Conservation (phyloP, 148 eudicot species). For the Gaultheria prostrata region DNA sequence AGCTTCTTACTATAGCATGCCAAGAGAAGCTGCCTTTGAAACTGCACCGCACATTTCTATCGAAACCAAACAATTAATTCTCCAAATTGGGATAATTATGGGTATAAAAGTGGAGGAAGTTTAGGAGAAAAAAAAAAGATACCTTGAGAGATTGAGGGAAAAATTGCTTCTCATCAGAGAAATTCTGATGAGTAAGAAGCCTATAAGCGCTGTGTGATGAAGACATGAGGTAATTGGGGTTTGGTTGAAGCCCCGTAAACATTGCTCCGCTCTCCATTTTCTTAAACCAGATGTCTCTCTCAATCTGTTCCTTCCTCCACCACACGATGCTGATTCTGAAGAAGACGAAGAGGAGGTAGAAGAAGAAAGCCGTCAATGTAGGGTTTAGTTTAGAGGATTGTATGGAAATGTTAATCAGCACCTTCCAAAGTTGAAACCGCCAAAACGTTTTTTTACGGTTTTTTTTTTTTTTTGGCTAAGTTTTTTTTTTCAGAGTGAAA, state of each 20-base stretch:
- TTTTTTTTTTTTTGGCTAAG: no score
- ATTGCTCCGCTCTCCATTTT: slow-evolving; percentile 29
- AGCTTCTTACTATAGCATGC: background rate
- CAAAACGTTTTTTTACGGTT: no score
- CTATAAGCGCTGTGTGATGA: slow-evolving; percentile 7
- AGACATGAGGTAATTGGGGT: slow-evolving; percentile 10
- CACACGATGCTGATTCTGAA: background rate
- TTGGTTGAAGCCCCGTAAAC: slow-evolving; percentile 17
- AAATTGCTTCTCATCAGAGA: slow-evolving; percentile 9
- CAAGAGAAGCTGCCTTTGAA: slow-evolving; percentile 23
- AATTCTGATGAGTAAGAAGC: slow-evolving; percentile 15
- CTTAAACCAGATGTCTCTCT: background rate
- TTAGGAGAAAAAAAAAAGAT: no score
- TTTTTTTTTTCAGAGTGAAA: no score
- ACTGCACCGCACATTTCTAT: slow-evolving; percentile 7
- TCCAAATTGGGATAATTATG: background rate
- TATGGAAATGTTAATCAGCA: no score
- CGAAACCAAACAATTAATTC: background rate
- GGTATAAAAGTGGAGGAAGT: background rate
- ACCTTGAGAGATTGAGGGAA: slow-evolving; percentile 38
- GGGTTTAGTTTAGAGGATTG: no score
- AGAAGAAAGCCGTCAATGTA: no score
- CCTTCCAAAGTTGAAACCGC: no score
- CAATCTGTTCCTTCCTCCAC: background rate
- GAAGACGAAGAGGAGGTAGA: background rate